Evolutionary conservation across 2,329 filamentous ascomycete genomes (phyloP), one percentile per base, ranked within the genome.

Genomic region (Gnomoniopsis smithogilvyi): DNA sequence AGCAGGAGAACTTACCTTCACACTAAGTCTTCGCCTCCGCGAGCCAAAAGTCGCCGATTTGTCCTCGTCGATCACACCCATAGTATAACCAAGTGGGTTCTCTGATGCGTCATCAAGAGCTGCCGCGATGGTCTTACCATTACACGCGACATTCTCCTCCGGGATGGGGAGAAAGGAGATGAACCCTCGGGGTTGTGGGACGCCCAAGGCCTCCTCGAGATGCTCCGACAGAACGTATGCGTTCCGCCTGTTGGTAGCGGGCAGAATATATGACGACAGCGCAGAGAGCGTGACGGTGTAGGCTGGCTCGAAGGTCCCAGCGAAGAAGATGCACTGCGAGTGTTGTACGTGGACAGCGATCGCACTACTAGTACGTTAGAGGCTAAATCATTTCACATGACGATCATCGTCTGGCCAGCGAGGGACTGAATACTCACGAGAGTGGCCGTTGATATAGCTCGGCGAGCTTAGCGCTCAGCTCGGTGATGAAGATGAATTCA

Each of bases 211-310:
- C 24, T 91, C 88, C 15, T 86, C 80, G 72, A 96, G 82, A 70
- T 90, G 88, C n/a, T 78, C 80, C 69, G 95, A 90, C 3, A 96
- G 82, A 19, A 96, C 74, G n/a, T 82, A 80, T 1, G 91, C 86
- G 71, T 94, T 95, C 63, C 91, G 85, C 70, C 90, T 89, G 75
- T 96, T 96, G 54, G 85, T 91, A 3, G 86, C 82, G 0, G 90
- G 84, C 62, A 88, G 86, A 59, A 95, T 76, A 64, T 91, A 82
- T 12, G 79, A 79, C 1, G 89, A 80, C 11, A 95, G 78, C 0
- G 91, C 87, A 38, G 83, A 87, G 60, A 96, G 83, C 36, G 85
- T 88, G 67, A 96, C 78, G 61, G 87, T 82, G 69, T 96, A 97
- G 21, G 91, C 90, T 3, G 91, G 89, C 53, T 92, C 88, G 63